Evolutionary conservation across 139 green algal genomes (phyloP).

Genomic region (Astrephomene gubernaculifera): DNA sequence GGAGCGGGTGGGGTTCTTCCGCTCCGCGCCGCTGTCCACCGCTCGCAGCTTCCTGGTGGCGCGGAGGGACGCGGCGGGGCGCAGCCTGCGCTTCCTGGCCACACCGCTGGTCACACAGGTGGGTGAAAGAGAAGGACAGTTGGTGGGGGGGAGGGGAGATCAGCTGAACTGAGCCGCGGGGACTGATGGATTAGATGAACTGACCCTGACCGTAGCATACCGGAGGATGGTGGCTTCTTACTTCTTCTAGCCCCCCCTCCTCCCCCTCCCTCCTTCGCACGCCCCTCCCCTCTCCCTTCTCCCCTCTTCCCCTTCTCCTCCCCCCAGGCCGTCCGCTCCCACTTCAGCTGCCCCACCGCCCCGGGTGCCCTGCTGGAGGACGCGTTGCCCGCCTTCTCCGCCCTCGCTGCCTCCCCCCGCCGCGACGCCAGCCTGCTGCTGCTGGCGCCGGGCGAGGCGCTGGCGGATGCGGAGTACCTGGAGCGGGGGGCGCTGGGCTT

Average conservation of each 20-base stretch:
- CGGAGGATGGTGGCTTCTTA: no score
- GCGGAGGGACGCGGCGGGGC: neutral
- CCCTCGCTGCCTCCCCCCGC: neutral
- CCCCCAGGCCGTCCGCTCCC: neutral
- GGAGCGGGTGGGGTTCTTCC: constrained; percentile 26
- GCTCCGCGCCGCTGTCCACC: neutral
- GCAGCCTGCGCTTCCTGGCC: neutral
- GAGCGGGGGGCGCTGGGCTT: neutral
- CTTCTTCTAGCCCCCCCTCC: neutral
- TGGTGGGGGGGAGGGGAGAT: neutral
- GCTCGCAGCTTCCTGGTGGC: neutral
- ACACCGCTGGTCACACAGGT: constrained; percentile 12
- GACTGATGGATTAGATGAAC: no score
- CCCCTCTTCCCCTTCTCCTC: neutral
- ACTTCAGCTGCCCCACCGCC: neutral
- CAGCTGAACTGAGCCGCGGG: no score
- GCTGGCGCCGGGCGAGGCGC: neutral
- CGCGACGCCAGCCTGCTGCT: constrained; percentile 7
- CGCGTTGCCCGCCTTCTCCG: neutral
- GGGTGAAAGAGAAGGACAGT: neutral
- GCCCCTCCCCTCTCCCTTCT: neutral
- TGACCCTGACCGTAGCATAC: no score
- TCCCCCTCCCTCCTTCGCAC: neutral
- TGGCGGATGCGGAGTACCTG: constrained; percentile 9
- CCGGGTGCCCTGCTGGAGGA: constrained; percentile 28